Evolutionary conservation across 139 green algal genomes (phyloP).

Genomic region (Microglena sp.): DNA sequence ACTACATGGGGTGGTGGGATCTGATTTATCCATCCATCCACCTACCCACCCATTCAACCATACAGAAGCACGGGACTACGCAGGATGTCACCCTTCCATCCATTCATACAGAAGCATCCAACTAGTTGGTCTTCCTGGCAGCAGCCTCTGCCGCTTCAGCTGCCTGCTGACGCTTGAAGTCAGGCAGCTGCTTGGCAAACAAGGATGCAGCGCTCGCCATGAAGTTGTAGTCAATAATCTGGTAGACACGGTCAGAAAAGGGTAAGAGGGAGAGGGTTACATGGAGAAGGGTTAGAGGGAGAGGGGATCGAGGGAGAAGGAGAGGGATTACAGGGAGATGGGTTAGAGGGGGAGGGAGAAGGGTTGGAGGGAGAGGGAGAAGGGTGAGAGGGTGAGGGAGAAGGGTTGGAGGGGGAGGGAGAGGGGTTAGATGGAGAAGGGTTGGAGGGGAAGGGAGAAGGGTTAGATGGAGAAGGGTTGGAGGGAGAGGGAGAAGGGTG

Average conservation of each 20-base stretch:
- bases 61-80: too few relatives aligned
- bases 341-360: too few relatives aligned
- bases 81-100: too few relatives aligned
- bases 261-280: neutral
- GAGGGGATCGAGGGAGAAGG: neutral
- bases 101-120: too few relatives aligned
- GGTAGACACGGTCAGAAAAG: too few relatives aligned
- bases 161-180: constrained; percentile 51
- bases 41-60: too few relatives aligned
- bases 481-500: neutral
- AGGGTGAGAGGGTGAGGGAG: neutral
- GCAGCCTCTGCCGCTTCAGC: constrained; percentile 6
- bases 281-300: neutral
- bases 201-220: constrained; percentile 47
- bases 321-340: neutral
- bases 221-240: constrained; percentile 79
- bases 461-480: neutral
- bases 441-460: too few relatives aligned
- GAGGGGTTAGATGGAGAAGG: too few relatives aligned
- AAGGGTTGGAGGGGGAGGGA: neutral
- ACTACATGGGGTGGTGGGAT: too few relatives aligned
- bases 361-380: neutral
- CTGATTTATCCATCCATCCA: too few relatives aligned
- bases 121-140: too few relatives aligned
- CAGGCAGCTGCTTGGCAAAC: constrained; percentile 57